phyloP scores from a whole-genome alignment of 306 rosid species.

The Purshia tridentata region DNA sequence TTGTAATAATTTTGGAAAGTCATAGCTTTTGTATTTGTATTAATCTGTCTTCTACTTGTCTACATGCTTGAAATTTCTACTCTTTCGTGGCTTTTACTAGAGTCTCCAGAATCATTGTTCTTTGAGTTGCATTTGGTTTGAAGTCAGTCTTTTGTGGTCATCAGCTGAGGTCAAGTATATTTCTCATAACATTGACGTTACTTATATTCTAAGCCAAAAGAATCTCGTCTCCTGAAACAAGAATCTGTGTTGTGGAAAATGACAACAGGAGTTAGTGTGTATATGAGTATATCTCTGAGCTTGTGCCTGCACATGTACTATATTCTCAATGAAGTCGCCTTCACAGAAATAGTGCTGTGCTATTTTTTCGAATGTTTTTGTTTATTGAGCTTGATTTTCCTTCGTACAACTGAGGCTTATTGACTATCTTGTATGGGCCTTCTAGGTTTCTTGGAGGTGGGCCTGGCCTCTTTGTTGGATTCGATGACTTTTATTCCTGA shows the following conservation, averaged over 20 bases:
- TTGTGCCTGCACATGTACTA: not conserved
- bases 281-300: not conserved
- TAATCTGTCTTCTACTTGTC: not conserved
- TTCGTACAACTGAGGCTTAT: conserved; percentile 20
- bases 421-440: conserved; percentile 24
- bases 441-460: conserved; percentile 87
- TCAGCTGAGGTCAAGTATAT: not conserved
- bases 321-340: not conserved
- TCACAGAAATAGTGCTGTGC: not conserved
- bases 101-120: not conserved
- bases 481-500: conserved; percentile 47
- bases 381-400: conserved; percentile 9
- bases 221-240: not conserved
- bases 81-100: not conserved
- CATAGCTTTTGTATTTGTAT: not conserved
- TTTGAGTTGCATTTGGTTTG: not conserved
- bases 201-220: not conserved
- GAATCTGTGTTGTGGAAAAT: not conserved
- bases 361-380: not conserved
- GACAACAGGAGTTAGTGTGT: not conserved
- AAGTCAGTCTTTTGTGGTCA: not conserved
- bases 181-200: not conserved
- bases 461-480: conserved; percentile 70
- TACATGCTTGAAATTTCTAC: not conserved
- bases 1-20: not conserved